A percentile compares a stretch with the other conserved stretches of the same genome.
phyloP scores from a whole-genome alignment of 306 rosid species.

The Prunus persica region Prunus_persica_NCBIv2 NC_034010.1:19078001-19078500 shows the following conservation, averaged over 20 bases:
- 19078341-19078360: too few species aligned
- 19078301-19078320: too few species aligned
- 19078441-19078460: not conserved
- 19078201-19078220: not conserved
- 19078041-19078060: slow-evolving; percentile 79
- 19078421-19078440: not conserved
- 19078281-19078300: not conserved
- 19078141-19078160: not conserved
- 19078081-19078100: too few species aligned
- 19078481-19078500: not conserved
- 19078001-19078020: slow-evolving; percentile 88
- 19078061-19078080: slow-evolving; percentile 35
- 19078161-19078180: not conserved
- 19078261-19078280: not conserved
- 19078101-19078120: not conserved
- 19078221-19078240: not conserved
- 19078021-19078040: slow-evolving; percentile 76
- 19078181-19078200: not conserved
- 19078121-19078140: not conserved
- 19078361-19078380: too few species aligned
- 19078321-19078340: not conserved
- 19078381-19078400: not conserved
- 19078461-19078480: not conserved
- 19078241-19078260: too few species aligned
- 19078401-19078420: not conserved